phyloP scores from a whole-genome alignment of 805 yeast genomes.

The Ogataea pignaliae region DNA sequence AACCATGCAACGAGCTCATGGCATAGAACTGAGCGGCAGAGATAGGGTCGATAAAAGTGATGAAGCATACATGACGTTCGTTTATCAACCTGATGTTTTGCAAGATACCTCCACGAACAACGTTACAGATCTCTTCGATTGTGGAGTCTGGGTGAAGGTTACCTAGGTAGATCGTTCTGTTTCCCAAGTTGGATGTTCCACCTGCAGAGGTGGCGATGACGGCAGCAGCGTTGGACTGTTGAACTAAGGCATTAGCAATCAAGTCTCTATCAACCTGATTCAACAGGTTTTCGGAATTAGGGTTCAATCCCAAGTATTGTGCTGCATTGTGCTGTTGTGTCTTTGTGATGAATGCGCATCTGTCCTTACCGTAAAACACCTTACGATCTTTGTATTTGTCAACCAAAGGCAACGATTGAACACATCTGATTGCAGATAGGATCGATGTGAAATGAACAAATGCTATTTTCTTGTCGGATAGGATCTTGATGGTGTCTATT shows the following conservation, averaged over 20 bases:
- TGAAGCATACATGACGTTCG: conserved; percentile 89
- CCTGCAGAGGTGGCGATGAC: conserved; percentile 94
- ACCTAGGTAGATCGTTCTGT: conserved; percentile 89
- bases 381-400: conserved; percentile 72
- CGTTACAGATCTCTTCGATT: conserved; percentile 92
- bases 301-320: conserved; percentile 85
- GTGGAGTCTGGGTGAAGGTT: conserved; percentile 84
- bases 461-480: conserved; percentile 79
- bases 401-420: conserved; percentile 62
- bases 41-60: conserved; percentile 92
- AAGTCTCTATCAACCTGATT: conserved; percentile 53
- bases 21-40: conserved; percentile 98
- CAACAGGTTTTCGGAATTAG: conserved; percentile 78
- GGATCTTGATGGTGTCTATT: conserved; percentile 78
- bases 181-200: conserved; percentile 87
- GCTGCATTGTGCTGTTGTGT: conserved; percentile 98
- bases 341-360: conserved; percentile 91
- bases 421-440: conserved; percentile 80
- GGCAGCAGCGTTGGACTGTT: conserved; percentile 97
- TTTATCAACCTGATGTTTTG: conserved; percentile 76
- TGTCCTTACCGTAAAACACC: conserved; percentile 88
- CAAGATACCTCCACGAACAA: conserved; percentile 89
- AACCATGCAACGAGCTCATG: conserved; percentile 84
- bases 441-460: conserved; percentile 89
- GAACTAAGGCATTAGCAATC: conserved; percentile 72